Conservation (phyloP, 805 yeast genomes). For the Starmerella sirachaensis region DNA sequence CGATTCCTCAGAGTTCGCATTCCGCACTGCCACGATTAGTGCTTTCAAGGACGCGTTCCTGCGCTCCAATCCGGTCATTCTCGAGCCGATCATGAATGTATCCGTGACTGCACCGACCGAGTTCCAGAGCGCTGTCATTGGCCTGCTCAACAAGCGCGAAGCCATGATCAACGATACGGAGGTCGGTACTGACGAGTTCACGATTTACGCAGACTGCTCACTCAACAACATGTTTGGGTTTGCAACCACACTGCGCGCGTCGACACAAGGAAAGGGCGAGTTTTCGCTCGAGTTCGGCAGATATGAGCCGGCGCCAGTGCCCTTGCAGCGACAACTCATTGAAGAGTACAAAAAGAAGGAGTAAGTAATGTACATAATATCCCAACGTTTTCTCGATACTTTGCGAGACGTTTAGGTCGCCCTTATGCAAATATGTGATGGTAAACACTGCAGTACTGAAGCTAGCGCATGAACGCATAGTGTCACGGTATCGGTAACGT, state of each 20-base stretch:
- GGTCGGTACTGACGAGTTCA: conserved; percentile 87
- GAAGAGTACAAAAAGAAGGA: conserved; percentile 64
- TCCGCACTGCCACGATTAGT: conserved; percentile 79
- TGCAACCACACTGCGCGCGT: conserved; percentile 88
- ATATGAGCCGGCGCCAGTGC: conserved; percentile 82
- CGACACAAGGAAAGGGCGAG: conserved; percentile 98
- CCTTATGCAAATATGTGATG: too few relatives aligned
- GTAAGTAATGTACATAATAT: conserved; percentile 21
- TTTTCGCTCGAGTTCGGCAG: conserved; percentile 89
- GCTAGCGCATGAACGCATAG: too few relatives aligned
- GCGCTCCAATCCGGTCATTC: conserved; percentile 70
- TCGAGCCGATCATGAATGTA: conserved; percentile 95
- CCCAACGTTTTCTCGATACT: background rate
- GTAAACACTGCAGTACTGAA: too few relatives aligned
- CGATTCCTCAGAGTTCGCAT: conserved; percentile 91
- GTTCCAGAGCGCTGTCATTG: conserved; percentile 89
- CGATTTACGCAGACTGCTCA: conserved; percentile 90
- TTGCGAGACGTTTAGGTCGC: too few relatives aligned
- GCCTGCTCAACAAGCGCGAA: conserved; percentile 77
- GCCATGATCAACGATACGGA: conserved; percentile 92
- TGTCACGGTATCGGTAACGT: too few relatives aligned
- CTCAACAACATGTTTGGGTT: conserved; percentile 92
- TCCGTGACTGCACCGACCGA: conserved; percentile 90
- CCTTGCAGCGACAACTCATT: conserved; percentile 78
- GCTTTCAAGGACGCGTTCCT: conserved; percentile 89